These are phyloP conservation scores for Heracleum sosnowskyi DNA, from an alignment of 129 eudicot species.

Conservation along the genomic window DNA sequence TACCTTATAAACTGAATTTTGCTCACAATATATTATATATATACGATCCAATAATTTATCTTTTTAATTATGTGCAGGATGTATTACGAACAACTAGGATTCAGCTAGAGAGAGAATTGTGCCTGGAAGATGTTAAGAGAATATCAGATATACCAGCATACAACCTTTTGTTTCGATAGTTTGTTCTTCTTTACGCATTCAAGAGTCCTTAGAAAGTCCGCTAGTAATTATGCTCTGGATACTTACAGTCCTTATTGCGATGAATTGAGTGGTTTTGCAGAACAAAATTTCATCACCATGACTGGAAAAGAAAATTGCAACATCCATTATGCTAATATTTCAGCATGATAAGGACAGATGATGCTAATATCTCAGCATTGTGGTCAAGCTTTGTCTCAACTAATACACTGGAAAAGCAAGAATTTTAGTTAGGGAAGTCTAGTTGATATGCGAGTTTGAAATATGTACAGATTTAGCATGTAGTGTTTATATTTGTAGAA, in stretches of 20 bases:
- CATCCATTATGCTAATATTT: background rate
- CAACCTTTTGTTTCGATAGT: constrained; percentile 42
- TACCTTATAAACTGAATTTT: background rate
- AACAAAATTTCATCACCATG: background rate
- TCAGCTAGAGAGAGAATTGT: constrained; percentile 84
- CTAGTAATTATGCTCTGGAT: background rate
- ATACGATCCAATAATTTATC: background rate
- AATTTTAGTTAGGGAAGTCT: background rate
- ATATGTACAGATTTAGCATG: background rate
- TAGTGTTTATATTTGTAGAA: background rate
- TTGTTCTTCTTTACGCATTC: background rate
- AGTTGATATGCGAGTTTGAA: background rate
- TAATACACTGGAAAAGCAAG: background rate
- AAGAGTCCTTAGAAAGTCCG: background rate
- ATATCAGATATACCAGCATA: constrained; percentile 79
- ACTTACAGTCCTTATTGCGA: background rate
- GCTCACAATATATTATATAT: background rate
- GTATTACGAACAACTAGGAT: constrained; percentile 60
- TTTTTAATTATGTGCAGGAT: constrained; percentile 32
- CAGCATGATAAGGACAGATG: background rate
- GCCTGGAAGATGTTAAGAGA: constrained; percentile 62
- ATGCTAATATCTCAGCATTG: background rate
- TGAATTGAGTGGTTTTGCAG: background rate
- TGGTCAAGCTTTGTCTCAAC: background rate
- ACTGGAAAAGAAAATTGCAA: background rate